Evolutionary conservation across 306 rosid species (phyloP), one percentile per base, ranked within the genome.

Genomic region (Gleditsia sinensis): DNA sequence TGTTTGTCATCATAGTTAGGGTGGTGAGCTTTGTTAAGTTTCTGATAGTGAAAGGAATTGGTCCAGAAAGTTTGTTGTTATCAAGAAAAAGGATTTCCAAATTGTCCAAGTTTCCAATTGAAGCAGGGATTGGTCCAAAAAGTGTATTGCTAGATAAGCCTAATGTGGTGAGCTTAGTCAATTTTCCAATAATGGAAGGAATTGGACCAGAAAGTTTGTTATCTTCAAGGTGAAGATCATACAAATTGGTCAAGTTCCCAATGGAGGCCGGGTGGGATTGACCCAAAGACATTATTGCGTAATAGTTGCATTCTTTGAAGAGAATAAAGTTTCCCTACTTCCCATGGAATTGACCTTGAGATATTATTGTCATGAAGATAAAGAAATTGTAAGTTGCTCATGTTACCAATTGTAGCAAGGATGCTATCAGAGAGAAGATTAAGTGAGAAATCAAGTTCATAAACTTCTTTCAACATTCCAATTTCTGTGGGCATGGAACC

Each of bases 191-290:
- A 39, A 2, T 39, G 12, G 43, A 39, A 8, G 43, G 11, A 7
- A 39, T 39, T 9, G 12, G 8, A 6, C 12, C 43, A 5, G 12
- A 39, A 39, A 39, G 43, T 1, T 39, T 9, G 10, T 39, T 39
- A 6, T 39, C 0, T 7, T 2, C 1, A 9, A 39, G 43, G 1
- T 7, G 12, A 0, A 64, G 66, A 21, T 7, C 13, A 9, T 2
- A 63, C 28, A 64, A 51, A 64, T 20, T 54, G 25, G 60, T 32
- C 60, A 54, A 54, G 60, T 54, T 23, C 36, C 76, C 65, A 6
- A 77, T 69, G n/a, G 64, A 48, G 7, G n/a, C n/a, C n/a, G n/a
- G 58, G 11, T 24, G 80, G 83, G 42, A 80, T 67, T 7, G 12
- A 43, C 19, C 83, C 78, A 0, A 25, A 54, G 8, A 79, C 53